Evolutionary conservation across 345 rosid genomes (phyloP), one percentile per base, ranked within the genome.

Genomic region (Eucalyptus regnans): DNA sequence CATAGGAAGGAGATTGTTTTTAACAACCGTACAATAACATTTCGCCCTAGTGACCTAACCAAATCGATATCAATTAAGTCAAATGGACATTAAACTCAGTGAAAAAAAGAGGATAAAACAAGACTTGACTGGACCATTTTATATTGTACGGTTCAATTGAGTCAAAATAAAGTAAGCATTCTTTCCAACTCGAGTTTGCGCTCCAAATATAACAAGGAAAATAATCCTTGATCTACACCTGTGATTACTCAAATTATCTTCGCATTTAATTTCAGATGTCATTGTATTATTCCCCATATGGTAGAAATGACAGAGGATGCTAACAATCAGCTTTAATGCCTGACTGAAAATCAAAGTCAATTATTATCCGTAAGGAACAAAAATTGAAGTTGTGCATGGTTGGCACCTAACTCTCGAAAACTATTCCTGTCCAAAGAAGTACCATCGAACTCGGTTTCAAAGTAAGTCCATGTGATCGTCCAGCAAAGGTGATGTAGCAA

Each of bases 61-160:
- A 71, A 37, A 71, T 37, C 14, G 14, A 37, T 20, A 71, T 37
- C 46, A 18, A 71, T 18, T 11, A 18, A 71, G 44, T 71, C 14
- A 7, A 37, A 37, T 37, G 27, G 83, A 18, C 13, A 76, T 41
- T 37, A 76, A 41, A 41, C 83, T 41, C 27, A 4, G 15, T 13
- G 8, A 76, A 64, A 14, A 64, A 71, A 20, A 43, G 8, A 56
- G 58, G 58, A 17, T 71, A 18, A 71, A 41, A 76, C 7, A 20
- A 41, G 62, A 76, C 83, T 41, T 41, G 83, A 4, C 8, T 4
- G 15, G 2, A 20, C 23, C 15, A 7, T 22, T 76, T 20, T 10
- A 76, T 37, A 10, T 0, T 10, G 15, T 20, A 20, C 15, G 3
- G 5, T 76, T 22, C 9, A 5, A 1, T 76, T 7, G 9, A 41